Conservation (phyloP, 495 filamentous ascomycete species). For the Penicillium goetzii region DNA sequence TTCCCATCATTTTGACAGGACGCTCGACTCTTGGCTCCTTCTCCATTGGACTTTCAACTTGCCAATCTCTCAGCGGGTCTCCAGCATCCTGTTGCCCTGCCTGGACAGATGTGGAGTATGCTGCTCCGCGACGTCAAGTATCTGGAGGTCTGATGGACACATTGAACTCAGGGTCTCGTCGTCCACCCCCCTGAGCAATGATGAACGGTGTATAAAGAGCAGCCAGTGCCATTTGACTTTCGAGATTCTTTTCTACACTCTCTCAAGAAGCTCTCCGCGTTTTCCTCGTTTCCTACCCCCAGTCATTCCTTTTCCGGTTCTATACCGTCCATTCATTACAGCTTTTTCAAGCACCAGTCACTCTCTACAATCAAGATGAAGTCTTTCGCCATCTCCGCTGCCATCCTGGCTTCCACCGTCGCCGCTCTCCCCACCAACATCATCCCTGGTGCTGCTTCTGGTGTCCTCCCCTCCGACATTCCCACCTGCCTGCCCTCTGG, state of each 20-base stretch:
- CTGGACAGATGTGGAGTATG: slow-evolving; percentile 17
- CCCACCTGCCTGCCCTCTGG: slow-evolving; percentile 26
- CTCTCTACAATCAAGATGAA: slow-evolving; percentile 33
- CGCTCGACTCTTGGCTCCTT: slow-evolving; percentile 1
- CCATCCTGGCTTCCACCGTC: slow-evolving; percentile 32
- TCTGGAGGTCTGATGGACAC: slow-evolving; percentile 2
- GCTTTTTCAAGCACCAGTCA: slow-evolving; percentile 25
- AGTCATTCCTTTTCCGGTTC: slow-evolving; percentile 29
- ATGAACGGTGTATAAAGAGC: slow-evolving; percentile 26
- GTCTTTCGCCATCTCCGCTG: slow-evolving; percentile 27
- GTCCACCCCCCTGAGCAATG: slow-evolving; percentile 11
- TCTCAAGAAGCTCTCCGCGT: slow-evolving; percentile 27
- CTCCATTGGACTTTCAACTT: slow-evolving; percentile 7
- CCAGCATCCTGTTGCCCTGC: slow-evolving; percentile 9
- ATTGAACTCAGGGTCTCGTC: not conserved
- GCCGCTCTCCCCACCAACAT: slow-evolving; percentile 30
- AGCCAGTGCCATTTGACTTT: slow-evolving; percentile 16
- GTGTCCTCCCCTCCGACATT: slow-evolving; percentile 18
- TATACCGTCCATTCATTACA: slow-evolving; percentile 37
- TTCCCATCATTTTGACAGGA: slow-evolving; percentile 12
- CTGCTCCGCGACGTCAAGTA: slow-evolving; percentile 16
- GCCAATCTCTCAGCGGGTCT: not conserved
- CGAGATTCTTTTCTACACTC: slow-evolving; percentile 10
- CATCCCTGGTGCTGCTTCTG: slow-evolving; percentile 15
- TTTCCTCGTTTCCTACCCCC: slow-evolving; percentile 22